Evolutionary conservation across 257 asterid genomes (phyloP).

Genomic region (Plantago major): DNA sequence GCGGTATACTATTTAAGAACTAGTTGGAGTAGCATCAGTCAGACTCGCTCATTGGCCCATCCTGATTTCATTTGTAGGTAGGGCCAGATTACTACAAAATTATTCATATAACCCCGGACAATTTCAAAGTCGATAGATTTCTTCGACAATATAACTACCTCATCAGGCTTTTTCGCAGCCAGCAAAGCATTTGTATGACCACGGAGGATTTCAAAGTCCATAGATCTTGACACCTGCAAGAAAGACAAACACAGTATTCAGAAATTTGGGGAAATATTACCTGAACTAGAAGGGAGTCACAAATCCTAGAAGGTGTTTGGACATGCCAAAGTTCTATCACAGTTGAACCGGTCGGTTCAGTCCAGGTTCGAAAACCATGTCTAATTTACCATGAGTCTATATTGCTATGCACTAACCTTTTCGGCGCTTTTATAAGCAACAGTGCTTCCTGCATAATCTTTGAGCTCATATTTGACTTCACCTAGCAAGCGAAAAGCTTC

Average conservation of each 20-base stretch:
- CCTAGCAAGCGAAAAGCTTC: conserved; percentile 92
- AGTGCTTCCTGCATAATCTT: conserved; percentile 83
- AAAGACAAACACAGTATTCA: conserved; percentile 23
- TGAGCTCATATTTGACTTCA: conserved; percentile 81
- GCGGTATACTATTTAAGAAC: not conserved
- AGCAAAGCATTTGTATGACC: conserved; percentile 89
- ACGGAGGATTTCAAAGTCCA: conserved; percentile 73
- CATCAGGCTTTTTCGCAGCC: conserved; percentile 70
- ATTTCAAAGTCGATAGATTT: too few species aligned
- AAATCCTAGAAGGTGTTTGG: conserved; percentile 1
- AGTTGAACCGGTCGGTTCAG: too few species aligned
- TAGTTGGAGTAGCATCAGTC: conserved; percentile 11
- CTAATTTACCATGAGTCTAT: conserved; percentile 1
- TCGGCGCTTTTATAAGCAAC: conserved; percentile 65
- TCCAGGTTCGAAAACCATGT: too few species aligned
- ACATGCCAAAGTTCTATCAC: not conserved
- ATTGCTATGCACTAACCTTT: conserved; percentile 40
- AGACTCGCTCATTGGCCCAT: not conserved
- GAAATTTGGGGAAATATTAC: conserved; percentile 9
- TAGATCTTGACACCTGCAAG: conserved; percentile 58
- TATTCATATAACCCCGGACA: too few species aligned
- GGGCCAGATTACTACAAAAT: too few species aligned
- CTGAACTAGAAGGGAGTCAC: conserved; percentile 7
- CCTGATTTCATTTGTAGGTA: too few species aligned
- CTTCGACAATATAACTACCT: conserved; percentile 46